Conservation (phyloP, 208 protist genomes). For the Porcisia hertigi region DNA sequence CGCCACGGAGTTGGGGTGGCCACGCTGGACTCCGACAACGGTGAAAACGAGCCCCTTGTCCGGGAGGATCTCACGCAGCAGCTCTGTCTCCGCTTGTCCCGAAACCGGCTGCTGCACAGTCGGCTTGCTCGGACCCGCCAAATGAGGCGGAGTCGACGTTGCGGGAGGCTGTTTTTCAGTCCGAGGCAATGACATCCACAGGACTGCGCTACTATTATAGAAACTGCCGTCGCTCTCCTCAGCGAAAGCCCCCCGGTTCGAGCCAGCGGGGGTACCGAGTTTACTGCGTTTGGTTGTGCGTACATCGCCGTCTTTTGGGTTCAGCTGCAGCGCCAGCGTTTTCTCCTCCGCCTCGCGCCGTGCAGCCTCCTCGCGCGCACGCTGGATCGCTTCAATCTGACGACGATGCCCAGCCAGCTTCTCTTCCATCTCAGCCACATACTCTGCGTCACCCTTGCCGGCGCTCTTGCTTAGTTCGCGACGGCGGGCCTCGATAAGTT, state of each 20-base stretch:
- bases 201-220: neutral
- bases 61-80: conserved; percentile 18
- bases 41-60: conserved; percentile 16
- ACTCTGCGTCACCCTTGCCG: conserved; percentile 49
- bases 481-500: conserved; percentile 54
- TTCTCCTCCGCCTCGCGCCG: conserved; percentile 64
- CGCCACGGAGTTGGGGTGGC: neutral
- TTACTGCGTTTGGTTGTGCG: neutral
- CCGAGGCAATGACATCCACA: neutral
- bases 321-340: conserved; percentile 42
- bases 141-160: too few species aligned
- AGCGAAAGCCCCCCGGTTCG: neutral
- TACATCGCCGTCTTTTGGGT: neutral
- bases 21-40: conserved; percentile 12
- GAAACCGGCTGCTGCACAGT: neutral
- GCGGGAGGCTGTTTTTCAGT: neutral
- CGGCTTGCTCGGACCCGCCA: neutral
- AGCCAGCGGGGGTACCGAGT: neutral
- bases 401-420: conserved; percentile 28
- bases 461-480: conserved; percentile 15
- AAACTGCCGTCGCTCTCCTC: neutral
- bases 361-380: conserved; percentile 40
- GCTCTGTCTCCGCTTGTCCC: conserved; percentile 16
- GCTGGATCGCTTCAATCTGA: conserved; percentile 42
- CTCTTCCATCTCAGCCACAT: conserved; percentile 57